phyloP scores from a whole-genome alignment of 2,329 filamentous ascomycete genomes.

The Penicillium sp. region DNA sequence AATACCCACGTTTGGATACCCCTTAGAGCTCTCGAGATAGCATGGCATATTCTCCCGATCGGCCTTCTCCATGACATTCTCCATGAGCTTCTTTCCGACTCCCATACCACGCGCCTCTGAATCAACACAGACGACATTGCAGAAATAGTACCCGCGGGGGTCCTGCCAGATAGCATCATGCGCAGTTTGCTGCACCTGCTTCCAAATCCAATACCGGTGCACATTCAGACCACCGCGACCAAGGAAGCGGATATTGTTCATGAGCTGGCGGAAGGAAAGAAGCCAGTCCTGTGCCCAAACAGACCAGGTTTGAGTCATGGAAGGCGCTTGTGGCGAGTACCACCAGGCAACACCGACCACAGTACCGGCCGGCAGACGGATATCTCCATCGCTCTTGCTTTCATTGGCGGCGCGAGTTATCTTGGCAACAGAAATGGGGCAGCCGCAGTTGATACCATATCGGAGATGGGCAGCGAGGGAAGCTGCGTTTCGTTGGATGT shows the following conservation, averaged over 20 bases:
- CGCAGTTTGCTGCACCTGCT: conserved; percentile 60
- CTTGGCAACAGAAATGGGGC: conserved; percentile 67
- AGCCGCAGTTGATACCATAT: conserved; percentile 66
- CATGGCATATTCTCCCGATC: conserved; percentile 64
- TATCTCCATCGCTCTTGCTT: conserved; percentile 14
- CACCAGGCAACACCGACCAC: conserved; percentile 72
- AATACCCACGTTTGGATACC: conserved; percentile 66
- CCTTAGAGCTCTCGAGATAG: conserved; percentile 69
- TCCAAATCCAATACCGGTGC: conserved; percentile 70
- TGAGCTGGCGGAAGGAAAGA: conserved; percentile 64
- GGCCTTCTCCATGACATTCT: conserved; percentile 60
- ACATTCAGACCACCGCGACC: conserved; percentile 68
- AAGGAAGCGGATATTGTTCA: conserved; percentile 63
- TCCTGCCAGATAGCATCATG: conserved; percentile 65
- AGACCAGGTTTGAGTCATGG: conserved; percentile 55
- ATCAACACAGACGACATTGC: conserved; percentile 70
- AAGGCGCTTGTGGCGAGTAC: conserved; percentile 57
- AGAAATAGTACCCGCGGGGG: conserved; percentile 68
- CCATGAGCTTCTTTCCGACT: conserved; percentile 63
- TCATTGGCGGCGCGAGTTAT: conserved; percentile 45
- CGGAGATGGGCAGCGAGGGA: conserved; percentile 64
- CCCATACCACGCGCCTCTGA: conserved; percentile 65
- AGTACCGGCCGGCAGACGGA: conserved; percentile 32
- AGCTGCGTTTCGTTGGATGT: conserved; percentile 57
- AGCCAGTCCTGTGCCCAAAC: conserved; percentile 63